Base-by-base conservation (phyloP, 2,329 filamentous ascomycete genomes). In the Zymoseptoria pseudotritici region DNA sequence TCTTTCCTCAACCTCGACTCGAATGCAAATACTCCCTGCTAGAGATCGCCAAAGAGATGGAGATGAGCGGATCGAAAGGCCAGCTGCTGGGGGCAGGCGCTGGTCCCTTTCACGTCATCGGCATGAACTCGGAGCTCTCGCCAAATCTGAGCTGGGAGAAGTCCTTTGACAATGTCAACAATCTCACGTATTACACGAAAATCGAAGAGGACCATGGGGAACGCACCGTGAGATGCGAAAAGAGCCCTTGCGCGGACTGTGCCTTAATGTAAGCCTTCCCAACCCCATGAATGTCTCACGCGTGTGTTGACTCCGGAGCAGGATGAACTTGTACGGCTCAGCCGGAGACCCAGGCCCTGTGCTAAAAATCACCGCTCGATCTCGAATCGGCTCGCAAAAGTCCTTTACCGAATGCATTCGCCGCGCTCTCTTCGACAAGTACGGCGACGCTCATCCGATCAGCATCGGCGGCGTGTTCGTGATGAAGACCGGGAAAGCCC, bases 201-300 rank as follows among this genome's bases (percentile, higher is more conserved):
- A 71, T 76, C 17, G 77, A 80, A 51, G 75, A 77, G 42, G 67
- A 75, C 64, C 77, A 80, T 53, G 76, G 77, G 50, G 68, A 76
- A 65, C 66, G 71, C 67, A 50, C 59, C 2, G 57, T 61, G 4
- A 53, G 63, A 8, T 67, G 69, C 29, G 63, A 62, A 31, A 59
- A 8, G 8, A 63, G 63, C 56, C 65, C 66, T 2, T 68, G 63
- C 19, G 63, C 64, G 0, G 66, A 71, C 50, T 71, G 69, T 49
- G 69, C 69, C 3, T 58, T 71, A 10, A 71, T 71, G 69, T 29
- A 29, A 29, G 26, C 26, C 26, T 29, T 9, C 9, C 26, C 26
- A 9, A 29, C 8, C 26, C 8, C 26, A 29, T 29, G 8, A 9
- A 29, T 9, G 7, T 29, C 26, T 29, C 7, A 8, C 2, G 26